Base-by-base conservation (phyloP, 2,329 filamentous ascomycete genomes). In the Elsinoe australis region DNA sequence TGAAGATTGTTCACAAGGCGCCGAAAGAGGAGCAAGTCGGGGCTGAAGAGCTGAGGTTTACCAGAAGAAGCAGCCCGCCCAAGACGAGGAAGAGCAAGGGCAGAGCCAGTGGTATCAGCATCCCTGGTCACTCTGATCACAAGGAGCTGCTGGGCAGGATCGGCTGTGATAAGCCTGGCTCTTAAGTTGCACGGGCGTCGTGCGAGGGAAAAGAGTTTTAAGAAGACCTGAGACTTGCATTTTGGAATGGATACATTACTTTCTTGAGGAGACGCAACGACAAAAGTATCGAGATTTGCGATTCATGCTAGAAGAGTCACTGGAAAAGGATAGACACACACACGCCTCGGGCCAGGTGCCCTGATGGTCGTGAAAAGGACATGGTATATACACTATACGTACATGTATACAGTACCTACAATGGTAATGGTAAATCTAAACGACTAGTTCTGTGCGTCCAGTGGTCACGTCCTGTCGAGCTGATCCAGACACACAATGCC, bases 61-160 rank as follows among this genome's bases (percentile, higher is more conserved):
- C 78, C 60, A 73, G 61, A 15, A 56, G 62, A 49, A 63, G 59
- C 39, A 66, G 61, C 35, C 56, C 61, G 6, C 54, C 55, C 39
- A 56, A 59, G 51, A 75, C 63, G 52, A 56, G 75, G 66, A 74
- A 78, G 56, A 66, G 71, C 52, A 70, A 76, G 39, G 78, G 57
- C 3, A 52, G 64, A 15, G 55, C 65, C 4, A 69, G 64, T 46
- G 67, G 64, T 3, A 69, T 85, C 58, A 84, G 80, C 58, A 72
- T 87, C 47, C 76, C 79, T 14, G 78, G 83, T 18, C 80, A 83
- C 64, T 82, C 81, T 57, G 83, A 87, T 64, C 77, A 82, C 57
- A 92, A 90, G 71, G 86, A 89, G 63, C 70, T 92, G 55, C 72
- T 92, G 47, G 84, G 85, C 35, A 74, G 86, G 47, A 92, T 92